Evolutionary conservation across 2,329 filamentous ascomycete genomes (phyloP).

Genomic region (Neoarthrinium moseri): DNA sequence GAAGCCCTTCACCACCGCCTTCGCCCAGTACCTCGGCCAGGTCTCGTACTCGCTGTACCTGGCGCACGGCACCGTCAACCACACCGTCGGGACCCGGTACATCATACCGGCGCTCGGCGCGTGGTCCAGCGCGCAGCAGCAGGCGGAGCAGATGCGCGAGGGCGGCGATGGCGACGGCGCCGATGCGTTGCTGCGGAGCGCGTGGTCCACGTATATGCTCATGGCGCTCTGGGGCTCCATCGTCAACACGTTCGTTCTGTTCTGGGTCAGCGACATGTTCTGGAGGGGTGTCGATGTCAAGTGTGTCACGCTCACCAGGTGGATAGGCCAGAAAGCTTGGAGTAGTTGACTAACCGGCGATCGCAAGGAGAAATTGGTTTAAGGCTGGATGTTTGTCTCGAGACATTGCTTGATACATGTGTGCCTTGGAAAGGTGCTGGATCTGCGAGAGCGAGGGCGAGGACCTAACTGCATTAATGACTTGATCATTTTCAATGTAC

Average conservation of each 20-base stretch:
- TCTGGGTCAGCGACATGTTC: constrained; percentile 22
- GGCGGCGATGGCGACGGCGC: neutral
- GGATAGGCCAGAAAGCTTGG: constrained; percentile 4
- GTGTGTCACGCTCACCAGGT: constrained; percentile 14
- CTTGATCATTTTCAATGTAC: too few relatives aligned
- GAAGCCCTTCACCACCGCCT: constrained; percentile 18
- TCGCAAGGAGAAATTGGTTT: neutral
- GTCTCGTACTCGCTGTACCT: constrained; percentile 16
- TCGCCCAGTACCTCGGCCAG: constrained; percentile 20
- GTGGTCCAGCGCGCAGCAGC: neutral
- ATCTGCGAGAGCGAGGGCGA: too few relatives aligned
- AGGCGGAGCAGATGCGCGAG: neutral
- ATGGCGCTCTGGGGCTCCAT: neutral
- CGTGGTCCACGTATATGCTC: neutral
- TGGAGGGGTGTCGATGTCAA: constrained; percentile 17
- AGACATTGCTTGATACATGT: too few relatives aligned
- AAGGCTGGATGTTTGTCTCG: neutral
- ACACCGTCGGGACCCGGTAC: constrained; percentile 2
- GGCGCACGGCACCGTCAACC: constrained; percentile 12
- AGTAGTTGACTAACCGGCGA: neutral
- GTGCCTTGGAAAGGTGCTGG: too few relatives aligned
- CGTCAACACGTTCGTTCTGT: constrained; percentile 13
- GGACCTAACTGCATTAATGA: too few relatives aligned
- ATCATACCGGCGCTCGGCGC: neutral
- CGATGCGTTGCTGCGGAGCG: neutral